These are phyloP conservation scores for Kazachstania martiniae DNA, from an alignment of 805 yeast species.

Conservation along the genomic window DNA sequence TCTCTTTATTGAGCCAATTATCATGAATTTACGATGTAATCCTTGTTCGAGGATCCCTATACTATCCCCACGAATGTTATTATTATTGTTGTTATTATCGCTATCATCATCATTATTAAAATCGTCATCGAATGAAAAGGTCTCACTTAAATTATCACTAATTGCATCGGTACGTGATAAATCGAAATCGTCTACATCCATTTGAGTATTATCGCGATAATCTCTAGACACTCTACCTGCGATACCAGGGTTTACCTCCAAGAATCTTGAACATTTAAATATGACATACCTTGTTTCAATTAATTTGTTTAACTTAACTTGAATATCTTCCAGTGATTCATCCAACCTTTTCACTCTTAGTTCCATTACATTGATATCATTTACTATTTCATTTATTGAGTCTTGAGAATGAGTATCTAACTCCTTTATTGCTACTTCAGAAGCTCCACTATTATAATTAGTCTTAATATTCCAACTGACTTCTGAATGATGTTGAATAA, in stretches of 20 bases:
- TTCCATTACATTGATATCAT: conserved; percentile 57
- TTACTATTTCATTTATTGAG: conserved; percentile 49
- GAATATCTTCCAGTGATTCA: conserved; percentile 55
- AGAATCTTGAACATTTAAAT: conserved; percentile 37
- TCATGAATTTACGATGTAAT: conserved; percentile 23
- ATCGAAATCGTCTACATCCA: conserved; percentile 18
- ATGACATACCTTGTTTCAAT: conserved; percentile 62
- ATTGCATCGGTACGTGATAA: conserved; percentile 11
- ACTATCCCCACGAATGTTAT: conserved; percentile 1
- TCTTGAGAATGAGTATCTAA: conserved; percentile 22
- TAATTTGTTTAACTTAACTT: conserved; percentile 50
- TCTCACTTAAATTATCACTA: conserved; percentile 19
- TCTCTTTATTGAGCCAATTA: conserved; percentile 73
- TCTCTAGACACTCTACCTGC: conserved; percentile 18
- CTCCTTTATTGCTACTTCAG: no score
- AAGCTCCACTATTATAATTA: no score
- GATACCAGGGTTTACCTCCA: conserved; percentile 31
- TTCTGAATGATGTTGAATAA: conserved; percentile 37
- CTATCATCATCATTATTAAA: conserved; percentile 5
- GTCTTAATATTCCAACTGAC: conserved; percentile 20
- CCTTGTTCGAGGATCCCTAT: conserved; percentile 4
- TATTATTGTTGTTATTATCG: conserved; percentile 1
- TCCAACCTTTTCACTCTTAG: conserved; percentile 60
- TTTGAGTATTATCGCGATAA: conserved; percentile 6
- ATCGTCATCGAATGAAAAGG: conserved; percentile 16